Evolutionary conservation across 2,329 filamentous ascomycete species (phyloP).

Genomic region (Alternaria triticimaculans): DNA sequence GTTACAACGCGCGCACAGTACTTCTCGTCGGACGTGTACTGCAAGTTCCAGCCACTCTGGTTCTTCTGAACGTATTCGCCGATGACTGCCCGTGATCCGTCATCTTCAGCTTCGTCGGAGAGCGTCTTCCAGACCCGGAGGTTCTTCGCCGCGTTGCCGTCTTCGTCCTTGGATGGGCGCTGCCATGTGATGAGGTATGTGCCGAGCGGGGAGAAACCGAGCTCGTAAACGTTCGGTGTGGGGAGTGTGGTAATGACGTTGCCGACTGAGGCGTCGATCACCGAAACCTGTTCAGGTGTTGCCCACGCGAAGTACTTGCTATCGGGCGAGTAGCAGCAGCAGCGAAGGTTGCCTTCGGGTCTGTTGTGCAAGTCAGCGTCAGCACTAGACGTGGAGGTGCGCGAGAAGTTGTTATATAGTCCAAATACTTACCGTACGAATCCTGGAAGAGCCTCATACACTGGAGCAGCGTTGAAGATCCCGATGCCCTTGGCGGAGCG

Average conservation of each 20-base stretch:
- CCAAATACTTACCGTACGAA: slow-evolving; percentile 64
- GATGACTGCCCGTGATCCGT: slow-evolving; percentile 72
- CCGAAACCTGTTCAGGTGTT: slow-evolving; percentile 79
- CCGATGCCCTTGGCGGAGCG: slow-evolving; percentile 97
- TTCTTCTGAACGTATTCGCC: slow-evolving; percentile 95
- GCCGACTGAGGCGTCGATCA: slow-evolving; percentile 82
- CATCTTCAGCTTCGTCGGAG: slow-evolving; percentile 67
- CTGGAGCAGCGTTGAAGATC: slow-evolving; percentile 87
- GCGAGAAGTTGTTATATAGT: neutral
- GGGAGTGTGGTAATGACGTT: slow-evolving; percentile 75
- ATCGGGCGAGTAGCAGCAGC: slow-evolving; percentile 93
- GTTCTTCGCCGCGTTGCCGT: slow-evolving; percentile 93
- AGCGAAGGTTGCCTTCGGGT: slow-evolving; percentile 93
- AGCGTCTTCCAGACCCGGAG: slow-evolving; percentile 93
- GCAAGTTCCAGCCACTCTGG: slow-evolving; percentile 94
- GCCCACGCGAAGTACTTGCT: slow-evolving; percentile 97
- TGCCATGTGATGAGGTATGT: slow-evolving; percentile 98
- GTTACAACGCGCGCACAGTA: slow-evolving; percentile 93
- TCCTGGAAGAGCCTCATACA: slow-evolving; percentile 83
- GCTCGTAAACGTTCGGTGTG: slow-evolving; percentile 86
- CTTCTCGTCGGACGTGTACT: slow-evolving; percentile 92
- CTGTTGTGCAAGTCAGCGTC: slow-evolving; percentile 51
- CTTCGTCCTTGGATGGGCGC: slow-evolving; percentile 88
- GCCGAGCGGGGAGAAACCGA: slow-evolving; percentile 91
- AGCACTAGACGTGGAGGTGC: neutral